Percentiles rank a stretch among this genome's conserved stretches.
phyloP scores from a whole-genome alignment of 2,329 filamentous ascomycete species.

The Coleophoma cylindrospora region DNA sequence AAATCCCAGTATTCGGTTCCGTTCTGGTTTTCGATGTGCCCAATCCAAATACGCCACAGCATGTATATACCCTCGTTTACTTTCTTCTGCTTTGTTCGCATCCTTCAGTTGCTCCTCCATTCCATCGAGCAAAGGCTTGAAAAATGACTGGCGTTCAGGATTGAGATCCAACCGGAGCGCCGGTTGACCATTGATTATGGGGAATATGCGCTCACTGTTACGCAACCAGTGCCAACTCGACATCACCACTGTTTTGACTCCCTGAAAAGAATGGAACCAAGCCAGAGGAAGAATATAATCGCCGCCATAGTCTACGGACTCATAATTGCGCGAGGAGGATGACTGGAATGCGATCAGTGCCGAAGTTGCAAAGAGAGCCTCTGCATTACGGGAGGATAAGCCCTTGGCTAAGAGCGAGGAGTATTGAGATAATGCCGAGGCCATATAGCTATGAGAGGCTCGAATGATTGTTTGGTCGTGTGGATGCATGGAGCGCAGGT shows the following conservation, averaged over 20 bases:
- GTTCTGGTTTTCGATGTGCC: conserved; percentile 56
- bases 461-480: conserved; percentile 55
- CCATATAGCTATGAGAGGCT: conserved; percentile 61
- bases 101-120: conserved; percentile 49
- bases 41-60: conserved; percentile 63
- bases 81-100: conserved; percentile 19
- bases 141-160: conserved; percentile 49
- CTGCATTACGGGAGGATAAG: conserved; percentile 54
- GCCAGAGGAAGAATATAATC: conserved; percentile 54
- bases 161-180: conserved; percentile 56
- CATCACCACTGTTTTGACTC: conserved; percentile 60
- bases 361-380: conserved; percentile 57
- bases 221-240: conserved; percentile 61
- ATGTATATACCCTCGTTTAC: conserved; percentile 54
- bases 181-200: conserved; percentile 60
- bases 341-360: conserved; percentile 64
- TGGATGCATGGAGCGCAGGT: conserved; percentile 51
- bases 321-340: conserved; percentile 56
- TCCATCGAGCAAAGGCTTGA: conserved; percentile 53
- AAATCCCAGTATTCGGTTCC: conserved; percentile 55
- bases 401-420: conserved; percentile 50
- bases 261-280: conserved; percentile 65
- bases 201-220: conserved; percentile 49
- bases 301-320: conserved; percentile 46
- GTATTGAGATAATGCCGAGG: conserved; percentile 57